phyloP scores from a whole-genome alignment of 116 monocot genomes.

The Iris pallida region DNA sequence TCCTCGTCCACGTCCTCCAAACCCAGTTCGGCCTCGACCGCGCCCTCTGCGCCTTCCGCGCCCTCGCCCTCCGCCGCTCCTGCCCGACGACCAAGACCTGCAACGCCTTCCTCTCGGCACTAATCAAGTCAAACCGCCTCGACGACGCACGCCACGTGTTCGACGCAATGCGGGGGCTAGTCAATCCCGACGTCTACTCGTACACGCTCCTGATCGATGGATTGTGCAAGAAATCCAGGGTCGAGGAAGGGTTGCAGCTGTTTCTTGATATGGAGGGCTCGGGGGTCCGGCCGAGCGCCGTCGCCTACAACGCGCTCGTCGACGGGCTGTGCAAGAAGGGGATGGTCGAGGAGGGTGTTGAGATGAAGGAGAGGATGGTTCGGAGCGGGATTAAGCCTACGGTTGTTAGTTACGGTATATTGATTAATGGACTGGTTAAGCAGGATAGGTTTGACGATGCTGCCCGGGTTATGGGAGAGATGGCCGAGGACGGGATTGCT shows the following conservation, averaged over 20 bases:
- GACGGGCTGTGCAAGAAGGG: slow-evolving; percentile 67
- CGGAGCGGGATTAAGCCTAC: slow-evolving; percentile 27
- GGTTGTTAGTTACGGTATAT: slow-evolving; percentile 52
- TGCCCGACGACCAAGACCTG: slow-evolving; percentile 53
- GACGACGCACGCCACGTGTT: slow-evolving; percentile 40
- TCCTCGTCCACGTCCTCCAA: slow-evolving; percentile 50
- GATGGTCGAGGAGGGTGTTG: slow-evolving; percentile 52
- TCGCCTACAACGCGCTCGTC: slow-evolving; percentile 73
- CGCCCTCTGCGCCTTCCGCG: slow-evolving; percentile 36
- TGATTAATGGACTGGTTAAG: slow-evolving; percentile 67
- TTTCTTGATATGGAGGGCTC: slow-evolving; percentile 58
- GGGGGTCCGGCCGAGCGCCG: slow-evolving; percentile 40
- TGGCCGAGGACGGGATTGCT: slow-evolving; percentile 44
- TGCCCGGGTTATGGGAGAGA: slow-evolving; percentile 44
- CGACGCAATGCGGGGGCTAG: slow-evolving; percentile 46
- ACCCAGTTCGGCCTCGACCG: slow-evolving; percentile 22
- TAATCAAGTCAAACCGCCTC: slow-evolving; percentile 19
- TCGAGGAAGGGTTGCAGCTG: slow-evolving; percentile 40
- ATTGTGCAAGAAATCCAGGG: slow-evolving; percentile 46
- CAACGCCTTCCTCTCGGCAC: slow-evolving; percentile 38
- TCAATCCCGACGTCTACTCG: slow-evolving; percentile 51
- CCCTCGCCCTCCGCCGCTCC: slow-evolving; percentile 21
- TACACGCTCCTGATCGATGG: slow-evolving; percentile 58
- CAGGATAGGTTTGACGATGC: slow-evolving; percentile 40
- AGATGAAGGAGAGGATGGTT: slow-evolving; percentile 57